phyloP scores from a whole-genome alignment of 495 filamentous ascomycete genomes.

The Aspergillus baeticus region DNA sequence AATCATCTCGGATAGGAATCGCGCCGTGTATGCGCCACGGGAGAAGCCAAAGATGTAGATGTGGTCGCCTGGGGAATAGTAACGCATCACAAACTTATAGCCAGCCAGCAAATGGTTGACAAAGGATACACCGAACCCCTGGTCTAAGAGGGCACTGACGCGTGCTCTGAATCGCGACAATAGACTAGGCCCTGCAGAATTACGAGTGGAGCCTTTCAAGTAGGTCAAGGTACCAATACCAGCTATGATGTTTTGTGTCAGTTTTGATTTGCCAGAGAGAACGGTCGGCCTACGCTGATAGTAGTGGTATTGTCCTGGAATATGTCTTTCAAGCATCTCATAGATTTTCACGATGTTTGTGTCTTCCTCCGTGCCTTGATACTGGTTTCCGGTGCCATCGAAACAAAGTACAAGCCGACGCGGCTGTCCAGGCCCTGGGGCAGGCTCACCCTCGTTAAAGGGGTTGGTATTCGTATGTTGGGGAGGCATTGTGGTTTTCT shows the following conservation, averaged over 20 bases:
- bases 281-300: slow-evolving; percentile 14
- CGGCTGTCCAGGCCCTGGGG: slow-evolving; percentile 4
- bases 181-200: slow-evolving; percentile 2
- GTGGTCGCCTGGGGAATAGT: slow-evolving; percentile 69
- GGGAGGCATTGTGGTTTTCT: neutral
- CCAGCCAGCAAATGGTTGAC: slow-evolving; percentile 76
- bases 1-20: slow-evolving; percentile 82
- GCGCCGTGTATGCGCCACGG: slow-evolving; percentile 76
- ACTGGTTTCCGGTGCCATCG: slow-evolving; percentile 21
- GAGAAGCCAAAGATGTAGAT: slow-evolving; percentile 81
- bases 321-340: slow-evolving; percentile 14
- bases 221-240: slow-evolving; percentile 19
- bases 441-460: neutral
- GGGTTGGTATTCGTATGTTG: neutral
- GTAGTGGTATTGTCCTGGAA: slow-evolving; percentile 10
- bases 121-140: slow-evolving; percentile 69
- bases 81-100: slow-evolving; percentile 88
- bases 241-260: neutral
- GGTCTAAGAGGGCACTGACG: slow-evolving; percentile 7
- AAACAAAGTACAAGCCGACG: slow-evolving; percentile 17
- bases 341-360: slow-evolving; percentile 20
- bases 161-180: slow-evolving; percentile 5
- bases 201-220: slow-evolving; percentile 7
- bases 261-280: neutral
- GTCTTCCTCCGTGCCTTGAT: slow-evolving; percentile 13